A percentile compares a stretch with the other conserved stretches of the same genome.
These are phyloP conservation scores for Nyssa sinensis DNA, from an alignment of 148 eudicot genomes.

Conservation along the genomic window DNA sequence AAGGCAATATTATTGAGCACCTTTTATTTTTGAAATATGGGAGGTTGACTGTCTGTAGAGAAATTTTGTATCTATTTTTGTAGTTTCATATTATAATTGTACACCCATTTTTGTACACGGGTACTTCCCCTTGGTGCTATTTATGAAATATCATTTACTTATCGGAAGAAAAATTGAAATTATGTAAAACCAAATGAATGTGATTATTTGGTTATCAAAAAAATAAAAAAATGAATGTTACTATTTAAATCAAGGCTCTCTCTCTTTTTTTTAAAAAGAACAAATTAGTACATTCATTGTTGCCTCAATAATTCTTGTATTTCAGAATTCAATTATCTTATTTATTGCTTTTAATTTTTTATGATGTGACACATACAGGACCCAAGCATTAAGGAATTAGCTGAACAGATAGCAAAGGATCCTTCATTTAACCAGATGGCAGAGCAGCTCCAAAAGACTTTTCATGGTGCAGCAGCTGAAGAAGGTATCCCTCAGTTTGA, in stretches of 20 bases:
- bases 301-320: not conserved
- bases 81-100: too few relatives aligned
- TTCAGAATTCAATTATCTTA: not conserved
- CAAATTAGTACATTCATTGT: not conserved
- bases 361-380: slow-evolving; percentile 49
- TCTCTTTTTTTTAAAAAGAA: not conserved
- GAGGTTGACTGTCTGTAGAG: too few relatives aligned
- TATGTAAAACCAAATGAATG: too few relatives aligned
- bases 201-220: too few relatives aligned
- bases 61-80: too few relatives aligned
- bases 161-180: too few relatives aligned
- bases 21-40: too few relatives aligned
- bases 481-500: slow-evolving; percentile 71
- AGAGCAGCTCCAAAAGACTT: slow-evolving; percentile 82
- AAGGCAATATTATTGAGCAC: too few relatives aligned
- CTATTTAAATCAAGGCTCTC: not conserved
- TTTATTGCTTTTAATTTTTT: not conserved
- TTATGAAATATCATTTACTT: too few relatives aligned
- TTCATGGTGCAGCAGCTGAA: slow-evolving; percentile 63
- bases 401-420: slow-evolving; percentile 89
- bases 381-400: slow-evolving; percentile 94
- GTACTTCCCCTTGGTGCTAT: too few relatives aligned
- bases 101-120: too few relatives aligned
- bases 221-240: too few relatives aligned
- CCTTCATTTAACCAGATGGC: slow-evolving; percentile 95